A percentile compares a stretch with the other conserved stretches of the same genome.
These are phyloP conservation scores for Trametes sp. DNA, from an alignment of 1,284 basidiomycete species.

Conservation along the genomic window DNA sequence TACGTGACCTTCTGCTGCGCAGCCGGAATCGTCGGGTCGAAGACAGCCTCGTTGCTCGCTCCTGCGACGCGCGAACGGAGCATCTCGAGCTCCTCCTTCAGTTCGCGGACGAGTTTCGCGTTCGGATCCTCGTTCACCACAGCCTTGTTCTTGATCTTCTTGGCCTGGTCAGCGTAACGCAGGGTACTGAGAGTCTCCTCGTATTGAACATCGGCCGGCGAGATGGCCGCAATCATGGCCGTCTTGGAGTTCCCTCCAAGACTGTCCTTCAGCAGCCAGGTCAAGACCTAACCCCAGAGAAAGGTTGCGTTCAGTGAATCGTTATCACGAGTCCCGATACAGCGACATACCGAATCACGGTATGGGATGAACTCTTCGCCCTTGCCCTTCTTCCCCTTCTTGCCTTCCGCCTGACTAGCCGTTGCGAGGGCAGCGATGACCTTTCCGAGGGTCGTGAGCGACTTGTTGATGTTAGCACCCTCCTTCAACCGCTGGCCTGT, in stretches of 20 bases:
- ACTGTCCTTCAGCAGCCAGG: slow-evolving; percentile 98
- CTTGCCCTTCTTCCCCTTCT: slow-evolving; percentile 87
- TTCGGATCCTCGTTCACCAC: slow-evolving; percentile 99
- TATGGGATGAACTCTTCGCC: slow-evolving; percentile 92
- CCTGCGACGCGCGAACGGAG: slow-evolving; percentile 80
- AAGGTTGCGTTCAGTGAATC: not conserved
- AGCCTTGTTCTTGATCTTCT: slow-evolving; percentile 99
- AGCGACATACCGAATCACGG: slow-evolving; percentile 82
- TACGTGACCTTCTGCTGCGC: slow-evolving; percentile 97
- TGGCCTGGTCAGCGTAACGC: slow-evolving; percentile 97
- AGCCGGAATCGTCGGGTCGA: slow-evolving; percentile 89
- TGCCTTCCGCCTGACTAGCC: slow-evolving; percentile 71
- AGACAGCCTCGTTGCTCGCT: slow-evolving; percentile 75
- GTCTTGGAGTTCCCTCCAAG: slow-evolving; percentile 96
- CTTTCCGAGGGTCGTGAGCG: slow-evolving; percentile 95
- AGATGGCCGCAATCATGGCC: slow-evolving; percentile 98
- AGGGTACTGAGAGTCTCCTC: slow-evolving; percentile 96
- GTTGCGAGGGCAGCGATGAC: slow-evolving; percentile 94
- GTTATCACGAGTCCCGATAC: not conserved
- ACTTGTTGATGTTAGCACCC: slow-evolving; percentile 98
- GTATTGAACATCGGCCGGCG: slow-evolving; percentile 89
- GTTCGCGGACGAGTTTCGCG: slow-evolving; percentile 96
- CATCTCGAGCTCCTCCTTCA: slow-evolving; percentile 96
- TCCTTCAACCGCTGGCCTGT: slow-evolving; percentile 94
- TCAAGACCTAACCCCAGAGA: slow-evolving; percentile 85